A percentile compares a stretch with the other conserved stretches of the same genome.
Conservation (phyloP, 139 green algal species). For the Tetradesmus obliquus region DNA sequence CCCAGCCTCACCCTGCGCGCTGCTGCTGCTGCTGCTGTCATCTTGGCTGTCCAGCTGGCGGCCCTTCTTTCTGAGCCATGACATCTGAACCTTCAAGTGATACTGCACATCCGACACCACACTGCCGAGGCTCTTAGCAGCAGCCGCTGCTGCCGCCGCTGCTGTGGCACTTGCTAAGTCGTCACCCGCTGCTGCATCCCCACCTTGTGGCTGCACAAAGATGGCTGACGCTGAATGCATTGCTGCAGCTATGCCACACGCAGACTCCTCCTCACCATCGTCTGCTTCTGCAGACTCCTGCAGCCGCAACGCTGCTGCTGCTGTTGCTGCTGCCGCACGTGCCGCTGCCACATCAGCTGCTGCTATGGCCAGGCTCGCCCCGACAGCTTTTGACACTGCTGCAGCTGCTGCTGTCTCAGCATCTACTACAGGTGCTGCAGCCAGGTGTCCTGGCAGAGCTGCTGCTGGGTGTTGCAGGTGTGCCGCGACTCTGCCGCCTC, state of each 20-base stretch:
- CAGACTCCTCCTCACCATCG: too few relatives aligned
- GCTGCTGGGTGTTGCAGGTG: neutral
- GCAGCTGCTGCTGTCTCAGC: neutral
- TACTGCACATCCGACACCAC: neutral
- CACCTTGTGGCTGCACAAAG: neutral
- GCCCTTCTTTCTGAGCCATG: neutral
- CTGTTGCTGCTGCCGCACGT: neutral
- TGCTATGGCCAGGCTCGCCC: neutral
- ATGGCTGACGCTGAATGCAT: neutral
- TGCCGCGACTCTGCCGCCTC: neutral
- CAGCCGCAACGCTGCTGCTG: neutral
- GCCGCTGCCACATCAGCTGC: neutral
- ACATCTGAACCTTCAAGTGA: neutral
- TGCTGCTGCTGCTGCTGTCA: neutral
- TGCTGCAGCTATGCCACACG: neutral
- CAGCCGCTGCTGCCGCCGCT: neutral
- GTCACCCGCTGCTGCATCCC: neutral
- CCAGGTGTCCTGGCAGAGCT: neutral
- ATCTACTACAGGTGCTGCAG: neutral
- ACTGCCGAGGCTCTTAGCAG: neutral
- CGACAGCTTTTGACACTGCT: neutral
- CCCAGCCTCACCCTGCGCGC: neutral
- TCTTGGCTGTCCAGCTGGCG: neutral
- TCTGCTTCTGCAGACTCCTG: neutral
- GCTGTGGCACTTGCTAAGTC: neutral